Evolutionary conservation across 1,284 basidiomycete genomes (phyloP).

Genomic region (Trichosporon ovoides): DNA sequence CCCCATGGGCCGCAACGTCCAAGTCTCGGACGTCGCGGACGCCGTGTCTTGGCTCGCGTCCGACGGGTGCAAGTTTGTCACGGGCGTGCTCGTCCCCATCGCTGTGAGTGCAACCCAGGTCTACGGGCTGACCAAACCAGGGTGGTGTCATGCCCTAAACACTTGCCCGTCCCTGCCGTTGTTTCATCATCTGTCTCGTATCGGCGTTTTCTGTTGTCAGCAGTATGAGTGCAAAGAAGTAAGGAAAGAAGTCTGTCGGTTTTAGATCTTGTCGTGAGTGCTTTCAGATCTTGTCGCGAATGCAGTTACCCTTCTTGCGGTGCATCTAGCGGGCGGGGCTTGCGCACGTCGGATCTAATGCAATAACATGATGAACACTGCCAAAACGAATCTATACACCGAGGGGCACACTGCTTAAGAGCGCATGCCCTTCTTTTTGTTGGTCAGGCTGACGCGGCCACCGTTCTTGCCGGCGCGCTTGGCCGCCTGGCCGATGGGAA

Average conservation of each 20-base stretch:
- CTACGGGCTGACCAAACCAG: background rate
- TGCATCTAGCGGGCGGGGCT: no score
- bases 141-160: background rate
- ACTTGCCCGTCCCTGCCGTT: background rate
- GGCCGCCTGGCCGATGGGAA: constrained; percentile 74
- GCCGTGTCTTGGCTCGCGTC: constrained; percentile 1
- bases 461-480: constrained; percentile 27
- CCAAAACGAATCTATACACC: constrained; percentile 3
- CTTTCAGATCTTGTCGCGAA: no score
- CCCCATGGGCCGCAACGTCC: background rate
- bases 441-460: constrained; percentile 41
- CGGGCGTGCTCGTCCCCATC: constrained; percentile 1
- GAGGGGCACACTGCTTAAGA: constrained; percentile 7
- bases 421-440: constrained; percentile 49
- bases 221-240: background rate
- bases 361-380: constrained; percentile 6
- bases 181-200: background rate
- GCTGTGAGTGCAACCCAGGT: background rate
- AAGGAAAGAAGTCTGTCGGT: background rate
- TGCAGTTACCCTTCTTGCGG: no score
- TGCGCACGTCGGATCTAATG: background rate
- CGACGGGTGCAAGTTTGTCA: constrained; percentile 1
- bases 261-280: no score
- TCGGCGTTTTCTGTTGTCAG: background rate
- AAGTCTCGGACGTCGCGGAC: background rate